phyloP scores from a whole-genome alignment of 192 early-diverging fungal genomes.

The Coemansia sp. region DNA sequence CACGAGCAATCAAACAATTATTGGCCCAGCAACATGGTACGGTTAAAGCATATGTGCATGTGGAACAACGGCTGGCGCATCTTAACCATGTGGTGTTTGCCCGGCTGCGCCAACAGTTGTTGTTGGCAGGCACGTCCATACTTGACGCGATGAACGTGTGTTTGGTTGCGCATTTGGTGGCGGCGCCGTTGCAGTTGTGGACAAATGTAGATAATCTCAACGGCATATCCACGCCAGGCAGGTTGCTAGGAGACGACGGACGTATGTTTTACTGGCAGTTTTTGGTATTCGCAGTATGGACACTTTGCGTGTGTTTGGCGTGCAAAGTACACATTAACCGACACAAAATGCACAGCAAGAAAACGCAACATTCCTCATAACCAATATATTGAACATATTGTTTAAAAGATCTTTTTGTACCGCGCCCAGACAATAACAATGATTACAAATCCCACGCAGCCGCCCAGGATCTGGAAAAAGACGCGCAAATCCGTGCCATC shows the following conservation, averaged over 20 bases:
- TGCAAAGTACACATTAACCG: background rate
- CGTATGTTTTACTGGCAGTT: slow-evolving; percentile 22
- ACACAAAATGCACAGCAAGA: background rate
- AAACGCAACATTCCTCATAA: background rate
- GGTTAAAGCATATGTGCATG: background rate
- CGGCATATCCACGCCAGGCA: slow-evolving; percentile 17
- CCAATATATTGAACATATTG: background rate
- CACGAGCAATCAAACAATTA: background rate
- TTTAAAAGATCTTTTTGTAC: slow-evolving; percentile 40
- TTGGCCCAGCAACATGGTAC: background rate
- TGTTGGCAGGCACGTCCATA: slow-evolving; percentile 1
- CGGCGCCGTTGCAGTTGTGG: slow-evolving; percentile 18
- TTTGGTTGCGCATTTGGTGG: slow-evolving; percentile 8
- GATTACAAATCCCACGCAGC: slow-evolving; percentile 32
- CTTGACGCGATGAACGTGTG: slow-evolving; percentile 1
- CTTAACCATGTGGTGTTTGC: slow-evolving; percentile 7
- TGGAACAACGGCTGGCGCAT: slow-evolving; percentile 7
- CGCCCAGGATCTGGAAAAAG: slow-evolving; percentile 37
- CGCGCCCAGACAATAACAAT: slow-evolving; percentile 38
- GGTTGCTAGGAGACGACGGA: background rate
- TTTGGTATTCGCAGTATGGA: slow-evolving; percentile 7
- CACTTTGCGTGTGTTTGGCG: background rate
- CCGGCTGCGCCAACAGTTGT: background rate
- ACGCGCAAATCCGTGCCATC: slow-evolving; percentile 20
- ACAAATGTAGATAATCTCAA: slow-evolving; percentile 39